Evolutionary conservation across 176 grass and related monocot species (phyloP), one percentile per base, ranked within the genome.

Genomic region (Poa annua): DNA sequence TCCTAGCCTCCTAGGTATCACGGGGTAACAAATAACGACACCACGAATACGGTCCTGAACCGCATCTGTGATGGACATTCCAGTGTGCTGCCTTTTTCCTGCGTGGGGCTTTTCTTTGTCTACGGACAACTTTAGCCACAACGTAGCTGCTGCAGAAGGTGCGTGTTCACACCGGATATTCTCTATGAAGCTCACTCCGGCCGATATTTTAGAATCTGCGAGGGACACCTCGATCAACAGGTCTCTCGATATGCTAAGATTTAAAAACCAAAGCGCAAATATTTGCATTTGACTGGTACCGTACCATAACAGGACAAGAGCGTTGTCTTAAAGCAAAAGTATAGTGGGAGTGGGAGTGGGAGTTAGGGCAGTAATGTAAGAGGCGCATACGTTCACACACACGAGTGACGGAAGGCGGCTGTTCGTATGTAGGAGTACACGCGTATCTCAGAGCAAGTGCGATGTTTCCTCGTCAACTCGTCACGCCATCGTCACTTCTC

Each of bases 401-500:
- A 12, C 11, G 5, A 29, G 24, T 17, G 76, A 45, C 35, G 9
- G n/a, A 44, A 78, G 19, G 57, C 5, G 3, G 34, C 5, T 1
- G 34, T 51, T 66, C 44, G 22, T 51, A 63, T 19, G 26, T 22
- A 1, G 9, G 48, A 26, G 12, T 16, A 21, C 24, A 82, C 45
- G 36, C 7, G 25, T 42, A 34, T 25, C 19, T 14, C 50, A 49
- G 29, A 38, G 42, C 55, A 63, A 62, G 79, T 81, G 17, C 67
- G 12, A 47, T 15, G 7, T 80, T 48, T 12, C 5, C 19, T 61
- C 29, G 42, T 64, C 77, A 44, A 10, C 11, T 64, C 45, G 64
- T 86, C 78, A 89, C 34, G 41, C 35, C 6, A 2, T 70, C 52
- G 71, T 85, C 83, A 89, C 61, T 5, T 24, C 24, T 8, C 19